phyloP scores from a whole-genome alignment of 2,329 filamentous ascomycete genomes.

The Penicillium hordei region DNA sequence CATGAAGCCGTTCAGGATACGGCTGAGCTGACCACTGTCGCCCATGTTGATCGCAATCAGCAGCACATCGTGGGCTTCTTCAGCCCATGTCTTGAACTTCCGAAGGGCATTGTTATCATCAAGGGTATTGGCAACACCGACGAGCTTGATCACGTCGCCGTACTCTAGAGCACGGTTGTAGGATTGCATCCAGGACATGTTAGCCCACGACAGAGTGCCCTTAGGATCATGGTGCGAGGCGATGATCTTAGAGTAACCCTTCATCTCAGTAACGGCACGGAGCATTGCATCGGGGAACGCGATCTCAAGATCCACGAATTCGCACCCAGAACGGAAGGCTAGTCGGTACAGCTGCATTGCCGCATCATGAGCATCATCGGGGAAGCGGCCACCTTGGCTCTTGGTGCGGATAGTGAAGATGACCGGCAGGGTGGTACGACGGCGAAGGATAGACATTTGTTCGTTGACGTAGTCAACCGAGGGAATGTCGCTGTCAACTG shows the following conservation, averaged over 20 bases:
- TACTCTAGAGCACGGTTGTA: conserved; percentile 89
- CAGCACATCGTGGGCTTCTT: conserved; percentile 71
- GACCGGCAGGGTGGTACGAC: conserved; percentile 70
- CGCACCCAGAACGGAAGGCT: conserved; percentile 78
- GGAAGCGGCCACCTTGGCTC: conserved; percentile 84
- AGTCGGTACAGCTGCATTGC: conserved; percentile 73
- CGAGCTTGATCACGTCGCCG: conserved; percentile 91
- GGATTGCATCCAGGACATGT: conserved; percentile 85
- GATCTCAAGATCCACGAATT: conserved; percentile 93
- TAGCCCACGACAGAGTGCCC: conserved; percentile 78
- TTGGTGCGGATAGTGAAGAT: conserved; percentile 89
- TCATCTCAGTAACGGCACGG: conserved; percentile 64
- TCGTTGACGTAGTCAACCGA: conserved; percentile 73
- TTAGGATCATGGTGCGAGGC: conserved; percentile 91
- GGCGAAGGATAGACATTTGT: conserved; percentile 77
- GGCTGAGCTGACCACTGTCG: conserved; percentile 77
- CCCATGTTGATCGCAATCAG: conserved; percentile 98
- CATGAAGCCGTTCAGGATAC: conserved; percentile 87
- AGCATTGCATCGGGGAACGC: conserved; percentile 77
- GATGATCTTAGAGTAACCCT: conserved; percentile 78
- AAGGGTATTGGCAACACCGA: conserved; percentile 72
- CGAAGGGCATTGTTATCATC: conserved; percentile 85
- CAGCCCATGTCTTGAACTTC: conserved; percentile 76
- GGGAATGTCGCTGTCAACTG: conserved; percentile 57
- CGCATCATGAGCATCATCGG: conserved; percentile 70